A percentile compares a stretch with the other conserved stretches of the same genome.
phyloP scores from a whole-genome alignment of 192 early-diverging fungal species.

The Coemansia umbellata region DNA sequence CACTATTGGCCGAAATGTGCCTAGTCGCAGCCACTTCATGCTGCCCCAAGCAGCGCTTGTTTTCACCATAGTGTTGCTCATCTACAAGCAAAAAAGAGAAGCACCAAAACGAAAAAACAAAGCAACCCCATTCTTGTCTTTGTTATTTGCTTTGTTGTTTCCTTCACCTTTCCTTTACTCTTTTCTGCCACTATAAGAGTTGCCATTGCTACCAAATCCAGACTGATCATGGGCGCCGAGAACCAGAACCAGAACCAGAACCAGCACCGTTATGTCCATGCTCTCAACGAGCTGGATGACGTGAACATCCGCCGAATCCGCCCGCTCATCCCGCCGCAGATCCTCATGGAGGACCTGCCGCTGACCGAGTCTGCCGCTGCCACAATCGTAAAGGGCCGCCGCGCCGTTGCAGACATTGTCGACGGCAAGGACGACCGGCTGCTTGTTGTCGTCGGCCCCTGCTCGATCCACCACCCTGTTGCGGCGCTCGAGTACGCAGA shows the following conservation, averaged over 20 bases:
- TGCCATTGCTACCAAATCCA: background rate
- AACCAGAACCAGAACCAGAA: constrained; percentile 5
- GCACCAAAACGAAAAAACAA: no score
- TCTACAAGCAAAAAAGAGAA: no score
- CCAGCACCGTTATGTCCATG: constrained; percentile 46
- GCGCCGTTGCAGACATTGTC: constrained; percentile 61
- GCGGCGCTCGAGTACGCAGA: constrained; percentile 76
- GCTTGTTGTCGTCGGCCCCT: constrained; percentile 81
- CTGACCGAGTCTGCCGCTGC: constrained; percentile 69
- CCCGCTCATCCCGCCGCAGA: constrained; percentile 84
- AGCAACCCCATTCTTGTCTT: no score
- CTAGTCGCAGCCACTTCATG: no score
- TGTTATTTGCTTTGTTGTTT: no score
- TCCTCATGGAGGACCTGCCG: constrained; percentile 87
- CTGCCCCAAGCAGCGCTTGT: no score
- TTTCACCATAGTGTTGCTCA: no score
- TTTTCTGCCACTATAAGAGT: no score
- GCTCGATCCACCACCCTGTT: constrained; percentile 78
- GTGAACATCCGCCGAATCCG: constrained; percentile 77
- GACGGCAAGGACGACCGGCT: constrained; percentile 71
- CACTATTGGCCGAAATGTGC: no score
- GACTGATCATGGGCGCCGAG: constrained; percentile 13
- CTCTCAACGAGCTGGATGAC: constrained; percentile 92
- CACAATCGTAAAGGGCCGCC: constrained; percentile 68
- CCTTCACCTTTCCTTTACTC: no score